Percentiles rank a stretch among this genome's conserved stretches.
Conservation (phyloP, 148 eudicot species). For the Rhododendron molle region DNA sequence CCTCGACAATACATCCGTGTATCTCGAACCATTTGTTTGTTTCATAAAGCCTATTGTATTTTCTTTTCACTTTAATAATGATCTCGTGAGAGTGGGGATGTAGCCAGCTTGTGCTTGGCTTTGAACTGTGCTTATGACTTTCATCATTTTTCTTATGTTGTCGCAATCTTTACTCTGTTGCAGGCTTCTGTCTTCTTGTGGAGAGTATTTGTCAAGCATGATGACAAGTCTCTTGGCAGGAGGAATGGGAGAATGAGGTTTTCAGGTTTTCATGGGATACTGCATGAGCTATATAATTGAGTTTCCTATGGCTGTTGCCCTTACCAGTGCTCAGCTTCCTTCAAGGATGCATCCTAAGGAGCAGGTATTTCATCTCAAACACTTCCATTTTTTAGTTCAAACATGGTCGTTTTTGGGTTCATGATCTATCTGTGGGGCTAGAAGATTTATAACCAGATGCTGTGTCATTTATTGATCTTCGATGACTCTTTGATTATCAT, state of each 20-base stretch:
- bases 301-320: neutral
- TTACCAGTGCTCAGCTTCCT: constrained; percentile 13
- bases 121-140: too few relatives aligned
- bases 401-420: neutral
- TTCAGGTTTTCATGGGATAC: neutral
- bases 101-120: too few relatives aligned
- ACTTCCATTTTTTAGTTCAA: neutral
- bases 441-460: neutral
- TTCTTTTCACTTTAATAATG: too few relatives aligned
- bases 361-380: constrained; percentile 18
- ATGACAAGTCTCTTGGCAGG: constrained; percentile 19
- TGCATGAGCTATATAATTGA: neutral
- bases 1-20: too few relatives aligned
- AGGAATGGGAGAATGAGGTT: neutral
- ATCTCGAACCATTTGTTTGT: too few relatives aligned
- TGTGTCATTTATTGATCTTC: neutral
- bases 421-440: neutral
- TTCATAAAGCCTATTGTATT: too few relatives aligned
- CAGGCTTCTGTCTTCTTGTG: constrained; percentile 15
- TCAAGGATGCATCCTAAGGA: constrained; percentile 12
- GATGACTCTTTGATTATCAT: neutral
- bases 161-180: too few relatives aligned
- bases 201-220: constrained; percentile 33
- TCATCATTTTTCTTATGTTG: too few relatives aligned
- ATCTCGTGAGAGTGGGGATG: too few relatives aligned